phyloP scores from a whole-genome alignment of 1,139 yeast genomes.

The Fermentozyma sake region DNA sequence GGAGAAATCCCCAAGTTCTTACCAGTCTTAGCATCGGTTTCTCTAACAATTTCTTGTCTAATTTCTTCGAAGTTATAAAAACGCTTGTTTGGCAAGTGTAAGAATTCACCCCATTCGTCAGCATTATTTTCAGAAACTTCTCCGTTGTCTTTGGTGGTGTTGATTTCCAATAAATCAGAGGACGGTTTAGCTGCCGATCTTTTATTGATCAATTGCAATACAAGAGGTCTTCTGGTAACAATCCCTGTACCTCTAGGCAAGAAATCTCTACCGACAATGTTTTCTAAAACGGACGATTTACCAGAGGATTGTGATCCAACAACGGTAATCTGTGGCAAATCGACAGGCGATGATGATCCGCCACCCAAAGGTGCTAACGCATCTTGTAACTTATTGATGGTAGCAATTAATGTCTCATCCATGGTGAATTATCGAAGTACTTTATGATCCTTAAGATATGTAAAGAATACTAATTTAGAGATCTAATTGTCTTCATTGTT shows the following conservation, averaged over 20 bases:
- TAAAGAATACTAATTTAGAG: too few species aligned
- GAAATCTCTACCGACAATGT: conserved; percentile 74
- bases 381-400: conserved; percentile 89
- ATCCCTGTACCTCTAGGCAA: conserved; percentile 81
- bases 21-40: conserved; percentile 93
- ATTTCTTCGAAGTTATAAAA: conserved; percentile 88
- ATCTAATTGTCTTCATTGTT: too few species aligned
- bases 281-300: conserved; percentile 72
- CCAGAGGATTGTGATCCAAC: conserved; percentile 82
- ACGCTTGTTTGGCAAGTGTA: conserved; percentile 87
- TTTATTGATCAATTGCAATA: conserved; percentile 66
- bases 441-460: too few species aligned
- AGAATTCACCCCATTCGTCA: conserved; percentile 98
- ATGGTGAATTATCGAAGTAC: conserved; percentile 38
- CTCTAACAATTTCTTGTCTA: conserved; percentile 84
- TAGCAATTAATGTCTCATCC: conserved; percentile 88
- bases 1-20: conserved; percentile 89
- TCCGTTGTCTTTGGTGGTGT: conserved; percentile 38
- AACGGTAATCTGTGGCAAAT: conserved; percentile 71
- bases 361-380: conserved; percentile 94
- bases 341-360: conserved; percentile 79
- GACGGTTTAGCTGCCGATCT: conserved; percentile 34
- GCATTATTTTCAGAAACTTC: conserved; percentile 66
- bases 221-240: conserved; percentile 74
- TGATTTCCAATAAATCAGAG: conserved; percentile 29